phyloP scores from a whole-genome alignment of 352 stramenopile species.

The Blastocystis hominis region DNA sequence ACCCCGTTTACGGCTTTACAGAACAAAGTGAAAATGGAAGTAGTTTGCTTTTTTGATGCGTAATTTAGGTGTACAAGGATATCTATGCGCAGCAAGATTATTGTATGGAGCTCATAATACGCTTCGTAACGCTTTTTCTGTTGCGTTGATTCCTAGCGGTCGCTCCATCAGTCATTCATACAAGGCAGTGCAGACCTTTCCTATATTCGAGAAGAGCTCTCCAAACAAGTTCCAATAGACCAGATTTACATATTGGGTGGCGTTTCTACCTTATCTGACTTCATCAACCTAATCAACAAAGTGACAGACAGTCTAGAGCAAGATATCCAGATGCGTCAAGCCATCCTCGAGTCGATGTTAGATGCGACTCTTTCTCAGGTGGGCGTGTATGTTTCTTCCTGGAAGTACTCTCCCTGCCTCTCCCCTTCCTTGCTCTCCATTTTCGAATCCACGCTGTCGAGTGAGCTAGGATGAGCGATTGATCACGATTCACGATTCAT shows the following conservation, averaged over 20 bases:
- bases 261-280: neutral
- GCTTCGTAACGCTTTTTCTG: neutral
- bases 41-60: neutral
- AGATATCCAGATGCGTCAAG: neutral
- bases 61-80: neutral
- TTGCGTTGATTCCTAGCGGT: neutral
- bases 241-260: neutral
- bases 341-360: neutral
- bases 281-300: neutral
- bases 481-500: no score
- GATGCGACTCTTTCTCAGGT: neutral
- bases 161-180: neutral
- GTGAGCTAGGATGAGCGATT: no score
- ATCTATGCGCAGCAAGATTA: neutral
- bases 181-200: neutral
- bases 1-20: neutral
- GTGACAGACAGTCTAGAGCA: neutral
- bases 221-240: neutral
- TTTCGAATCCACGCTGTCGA: no score
- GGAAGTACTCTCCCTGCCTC: constrained; percentile 4
- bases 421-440: no score
- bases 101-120: neutral
- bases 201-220: neutral
- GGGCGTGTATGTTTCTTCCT: constrained; percentile 1
- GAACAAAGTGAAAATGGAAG: neutral